A percentile compares a stretch with the other conserved stretches of the same genome.
phyloP scores from a whole-genome alignment of 2,329 filamentous ascomycete genomes.

The Trichoderma endophyticum region DNA sequence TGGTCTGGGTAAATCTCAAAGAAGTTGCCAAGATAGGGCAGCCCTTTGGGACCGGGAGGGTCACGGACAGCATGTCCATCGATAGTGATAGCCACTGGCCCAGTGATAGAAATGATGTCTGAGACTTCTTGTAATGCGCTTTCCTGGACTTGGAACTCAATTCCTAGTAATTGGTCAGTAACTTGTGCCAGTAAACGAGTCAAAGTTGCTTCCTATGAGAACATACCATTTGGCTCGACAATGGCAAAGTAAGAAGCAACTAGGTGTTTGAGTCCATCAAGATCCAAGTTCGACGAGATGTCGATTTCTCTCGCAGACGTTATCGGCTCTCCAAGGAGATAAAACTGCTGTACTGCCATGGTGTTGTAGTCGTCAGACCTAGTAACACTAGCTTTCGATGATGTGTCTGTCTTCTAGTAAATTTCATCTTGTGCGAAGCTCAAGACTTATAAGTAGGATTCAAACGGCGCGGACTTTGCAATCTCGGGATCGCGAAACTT shows the following conservation, averaged over 20 bases:
- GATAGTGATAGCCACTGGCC: slow-evolving; percentile 42
- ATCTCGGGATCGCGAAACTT: neutral
- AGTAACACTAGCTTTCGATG: neutral
- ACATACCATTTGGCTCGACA: slow-evolving; percentile 40
- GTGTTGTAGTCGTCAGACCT: neutral
- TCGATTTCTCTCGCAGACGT: slow-evolving; percentile 38
- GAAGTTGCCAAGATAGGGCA: slow-evolving; percentile 51
- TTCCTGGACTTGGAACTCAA: neutral
- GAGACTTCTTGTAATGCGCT: slow-evolving; percentile 22
- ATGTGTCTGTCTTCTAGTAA: neutral
- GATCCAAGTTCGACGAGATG: slow-evolving; percentile 33
- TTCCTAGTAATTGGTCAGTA: neutral
- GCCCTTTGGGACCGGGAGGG: slow-evolving; percentile 47
- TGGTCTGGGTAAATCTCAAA: slow-evolving; percentile 57
- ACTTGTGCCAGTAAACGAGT: no score
- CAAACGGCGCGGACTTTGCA: neutral
- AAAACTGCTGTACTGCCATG: slow-evolving; percentile 40
- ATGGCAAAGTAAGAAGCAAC: slow-evolving; percentile 43
- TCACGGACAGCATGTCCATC: slow-evolving; percentile 48
- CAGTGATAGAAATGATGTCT: slow-evolving; percentile 35
- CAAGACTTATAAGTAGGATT: neutral
- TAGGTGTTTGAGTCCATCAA: slow-evolving; percentile 38
- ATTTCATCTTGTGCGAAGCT: neutral
- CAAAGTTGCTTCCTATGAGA: neutral
- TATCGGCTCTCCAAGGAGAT: slow-evolving; percentile 41